Conservation (phyloP, 306 rosid genomes). For the Rosa lucieae region DNA sequence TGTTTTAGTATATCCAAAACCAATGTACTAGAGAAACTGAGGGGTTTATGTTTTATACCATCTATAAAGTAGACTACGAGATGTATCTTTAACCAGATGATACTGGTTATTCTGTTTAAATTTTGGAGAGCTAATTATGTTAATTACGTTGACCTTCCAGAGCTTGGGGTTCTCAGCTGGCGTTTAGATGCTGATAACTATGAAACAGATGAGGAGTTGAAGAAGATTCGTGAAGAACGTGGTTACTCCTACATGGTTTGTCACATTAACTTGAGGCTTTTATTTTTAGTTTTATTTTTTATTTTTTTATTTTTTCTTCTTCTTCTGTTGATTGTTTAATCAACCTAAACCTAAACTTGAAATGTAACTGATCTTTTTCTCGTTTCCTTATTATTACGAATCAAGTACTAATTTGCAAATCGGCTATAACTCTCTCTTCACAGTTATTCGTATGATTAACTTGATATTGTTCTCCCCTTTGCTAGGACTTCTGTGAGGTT, state of each 20-base stretch:
- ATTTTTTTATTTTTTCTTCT: neutral
- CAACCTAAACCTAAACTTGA: neutral
- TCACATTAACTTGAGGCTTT: slow-evolving; percentile 12
- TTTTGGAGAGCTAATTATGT: slow-evolving; percentile 5
- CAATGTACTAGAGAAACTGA: neutral
- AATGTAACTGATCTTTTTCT: neutral
- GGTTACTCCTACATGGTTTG: slow-evolving; percentile 88
- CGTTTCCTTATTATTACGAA: neutral
- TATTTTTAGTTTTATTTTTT: neutral
- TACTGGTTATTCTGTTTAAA: neutral
- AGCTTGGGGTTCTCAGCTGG: slow-evolving; percentile 99
- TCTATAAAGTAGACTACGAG: neutral
- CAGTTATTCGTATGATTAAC: slow-evolving; percentile 18
- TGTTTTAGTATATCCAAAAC: neutral
- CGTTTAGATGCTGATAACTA: slow-evolving; percentile 73
- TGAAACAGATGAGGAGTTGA: slow-evolving; percentile 85
- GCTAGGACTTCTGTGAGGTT: slow-evolving; percentile 91
- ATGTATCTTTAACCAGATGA: neutral
- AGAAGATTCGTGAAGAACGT: slow-evolving; percentile 88
- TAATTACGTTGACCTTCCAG: slow-evolving; percentile 39
- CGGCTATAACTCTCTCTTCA: slow-evolving; percentile 12
- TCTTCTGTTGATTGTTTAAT: neutral
- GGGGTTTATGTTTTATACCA: neutral
- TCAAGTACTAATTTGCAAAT: slow-evolving; percentile 1
- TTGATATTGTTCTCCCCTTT: slow-evolving; percentile 15